These are phyloP conservation scores for Hypoxylon crocopeplum DNA, from an alignment of 495 filamentous ascomycete genomes.

Conservation along the genomic window DNA sequence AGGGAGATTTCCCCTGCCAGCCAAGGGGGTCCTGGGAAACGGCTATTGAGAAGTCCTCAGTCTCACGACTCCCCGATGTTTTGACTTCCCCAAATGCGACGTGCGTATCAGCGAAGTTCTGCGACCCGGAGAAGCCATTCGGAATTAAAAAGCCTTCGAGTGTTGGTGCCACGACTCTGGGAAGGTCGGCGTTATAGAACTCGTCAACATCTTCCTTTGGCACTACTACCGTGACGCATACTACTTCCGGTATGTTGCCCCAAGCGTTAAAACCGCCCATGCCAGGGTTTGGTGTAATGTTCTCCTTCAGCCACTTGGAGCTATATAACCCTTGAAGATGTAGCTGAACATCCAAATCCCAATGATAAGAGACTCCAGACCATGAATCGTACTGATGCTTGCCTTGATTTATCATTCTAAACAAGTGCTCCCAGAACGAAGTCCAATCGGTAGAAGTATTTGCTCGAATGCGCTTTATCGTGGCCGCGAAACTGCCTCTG, in stretches of 20 bases:
- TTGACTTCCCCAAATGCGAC: slow-evolving; percentile 44
- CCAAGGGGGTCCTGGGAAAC: slow-evolving; percentile 36
- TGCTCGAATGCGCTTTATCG: slow-evolving; percentile 32
- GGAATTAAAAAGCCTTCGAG: slow-evolving; percentile 38
- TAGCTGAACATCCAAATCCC: slow-evolving; percentile 38
- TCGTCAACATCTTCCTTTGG: slow-evolving; percentile 33
- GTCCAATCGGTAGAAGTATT: slow-evolving; percentile 27
- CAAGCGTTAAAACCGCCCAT: slow-evolving; percentile 31
- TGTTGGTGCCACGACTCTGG: slow-evolving; percentile 24
- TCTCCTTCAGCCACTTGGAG: slow-evolving; percentile 7
- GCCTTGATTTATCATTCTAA: slow-evolving; percentile 19
- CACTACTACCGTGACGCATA: slow-evolving; percentile 48
- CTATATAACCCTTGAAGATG: slow-evolving; percentile 40
- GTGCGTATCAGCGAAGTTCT: slow-evolving; percentile 41
- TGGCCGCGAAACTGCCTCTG: slow-evolving; percentile 48
- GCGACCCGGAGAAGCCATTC: slow-evolving; percentile 23
- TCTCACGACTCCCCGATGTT: slow-evolving; percentile 30
- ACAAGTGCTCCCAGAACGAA: slow-evolving; percentile 13
- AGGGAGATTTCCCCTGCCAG: slow-evolving; percentile 45
- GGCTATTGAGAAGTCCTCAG: slow-evolving; percentile 38
- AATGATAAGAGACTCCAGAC: slow-evolving; percentile 13
- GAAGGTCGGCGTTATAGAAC: slow-evolving; percentile 22
- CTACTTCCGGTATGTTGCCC: slow-evolving; percentile 43
- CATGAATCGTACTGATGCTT: not conserved
- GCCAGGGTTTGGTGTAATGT: slow-evolving; percentile 15